Evolutionary conservation across 228 moss, liverwort and hornwort species (phyloP), one percentile per base, ranked within the genome.

Genomic region (Sphagnum fallax): DNA sequence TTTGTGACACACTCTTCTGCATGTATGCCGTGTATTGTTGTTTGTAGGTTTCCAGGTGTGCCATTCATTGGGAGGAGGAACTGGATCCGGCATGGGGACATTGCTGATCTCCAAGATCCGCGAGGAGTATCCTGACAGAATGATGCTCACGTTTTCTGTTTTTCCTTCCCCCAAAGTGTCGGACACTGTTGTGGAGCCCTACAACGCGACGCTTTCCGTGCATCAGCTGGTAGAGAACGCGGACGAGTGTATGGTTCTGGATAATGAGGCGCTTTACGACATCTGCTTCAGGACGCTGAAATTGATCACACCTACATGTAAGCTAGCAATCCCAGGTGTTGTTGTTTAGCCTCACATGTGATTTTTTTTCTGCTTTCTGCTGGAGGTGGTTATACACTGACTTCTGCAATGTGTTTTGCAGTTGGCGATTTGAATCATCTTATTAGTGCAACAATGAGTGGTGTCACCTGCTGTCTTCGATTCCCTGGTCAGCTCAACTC

Each of bases 401-500:
- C 18, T 62, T 62, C 62, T 16, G 10, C 16, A 1, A 15, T 62
- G 18, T 62, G 10, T 62, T 62, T 62, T 62, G 4, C 62, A 62
- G 62, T 62, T 62, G 62, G 62, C 10, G 62, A 62, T 15, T 62
- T 62, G 62, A 62, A 62, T 16, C 62, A 62, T 32, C 18, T 62
- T 10, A 62, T 62, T 0, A 10, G 12, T 15, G 62, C 62, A 8
- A 62, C 62, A 10, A 62, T 62, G 62, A 62, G 62, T 4, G 62
- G 62, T 62, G 62, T 62, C 62, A 62, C 62, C 16, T 62, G 62
- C 15, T 70, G 70, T 50, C 49, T 70, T 14, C 79, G 79, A 48
- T 80, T 80, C 66, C 79, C 79, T 15, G 79, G 79, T 55, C 79
- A 80, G 75, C 62, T 80, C 62, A 80, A 80, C 62, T 80, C 79